These are phyloP conservation scores for Anisogramma anomala DNA, from an alignment of 2,329 filamentous ascomycete genomes.

Conservation along the genomic window DNA sequence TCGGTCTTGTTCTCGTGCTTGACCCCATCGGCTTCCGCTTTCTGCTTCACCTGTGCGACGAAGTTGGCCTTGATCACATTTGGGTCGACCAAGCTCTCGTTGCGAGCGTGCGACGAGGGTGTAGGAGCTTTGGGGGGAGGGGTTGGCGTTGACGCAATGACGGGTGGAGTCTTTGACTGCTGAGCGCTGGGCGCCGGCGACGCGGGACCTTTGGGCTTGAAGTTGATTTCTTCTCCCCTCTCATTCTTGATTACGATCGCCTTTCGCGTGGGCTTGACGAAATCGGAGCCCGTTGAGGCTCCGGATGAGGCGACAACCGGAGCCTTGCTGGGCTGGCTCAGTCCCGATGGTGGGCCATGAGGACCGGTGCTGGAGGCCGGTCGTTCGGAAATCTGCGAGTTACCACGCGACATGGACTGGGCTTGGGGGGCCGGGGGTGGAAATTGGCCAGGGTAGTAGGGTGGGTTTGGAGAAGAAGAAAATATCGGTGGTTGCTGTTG, in stretches of 20 bases:
- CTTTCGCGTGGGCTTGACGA: conserved; percentile 48
- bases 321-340: conserved; percentile 46
- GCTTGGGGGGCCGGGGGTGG: conserved; percentile 29
- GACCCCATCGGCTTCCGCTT: conserved; percentile 34
- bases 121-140: conserved; percentile 67
- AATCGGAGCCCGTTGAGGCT: conserved; percentile 34
- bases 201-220: conserved; percentile 46
- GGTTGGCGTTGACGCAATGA: conserved; percentile 64
- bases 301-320: conserved; percentile 32
- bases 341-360: conserved; percentile 47
- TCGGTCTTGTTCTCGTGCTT: conserved; percentile 25
- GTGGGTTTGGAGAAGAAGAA: conserved; percentile 36
- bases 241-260: conserved; percentile 77
- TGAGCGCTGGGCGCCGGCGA: conserved; percentile 45
- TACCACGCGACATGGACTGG: conserved; percentile 72
- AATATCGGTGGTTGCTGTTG: conserved; percentile 7
- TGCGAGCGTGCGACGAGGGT: conserved; percentile 50
- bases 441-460: conserved; percentile 34
- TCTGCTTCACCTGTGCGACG: conserved; percentile 62
- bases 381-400: conserved; percentile 65
- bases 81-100: conserved; percentile 60
- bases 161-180: conserved; percentile 52
- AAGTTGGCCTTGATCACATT: conserved; percentile 79
- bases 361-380: conserved; percentile 55
- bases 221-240: conserved; percentile 64